These are phyloP conservation scores for Scenedesmus sp. DNA, from an alignment of 163 green algal species.

Conservation along the genomic window DNA sequence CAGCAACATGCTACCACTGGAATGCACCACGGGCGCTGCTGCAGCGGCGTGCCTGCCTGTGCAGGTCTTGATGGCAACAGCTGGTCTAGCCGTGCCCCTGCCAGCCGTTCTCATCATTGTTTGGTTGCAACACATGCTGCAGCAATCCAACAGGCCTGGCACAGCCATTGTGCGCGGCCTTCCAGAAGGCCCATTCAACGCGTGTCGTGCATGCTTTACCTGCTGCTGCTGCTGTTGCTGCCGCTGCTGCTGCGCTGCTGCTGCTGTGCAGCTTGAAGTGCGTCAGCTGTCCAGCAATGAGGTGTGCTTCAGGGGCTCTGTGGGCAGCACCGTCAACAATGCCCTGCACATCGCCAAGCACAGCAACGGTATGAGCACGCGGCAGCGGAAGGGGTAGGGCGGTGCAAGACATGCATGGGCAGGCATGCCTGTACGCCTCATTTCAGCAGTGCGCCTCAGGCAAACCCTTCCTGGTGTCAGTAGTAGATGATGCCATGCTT, in stretches of 20 bases:
- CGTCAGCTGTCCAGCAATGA: conserved; percentile 43
- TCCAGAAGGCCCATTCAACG: not conserved
- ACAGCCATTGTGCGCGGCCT: not conserved
- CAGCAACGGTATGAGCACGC: conserved; percentile 55
- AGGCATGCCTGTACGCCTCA: not conserved
- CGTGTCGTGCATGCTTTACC: not conserved
- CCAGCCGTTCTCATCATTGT: not conserved
- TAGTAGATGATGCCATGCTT: no score
- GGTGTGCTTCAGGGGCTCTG: conserved; percentile 45
- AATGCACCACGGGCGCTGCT: no score
- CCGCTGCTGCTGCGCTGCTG: not conserved
- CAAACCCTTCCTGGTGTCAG: no score
- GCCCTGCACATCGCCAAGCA: conserved; percentile 78
- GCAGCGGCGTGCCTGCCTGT: not conserved
- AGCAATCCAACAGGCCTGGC: no score
- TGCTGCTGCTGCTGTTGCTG: not conserved
- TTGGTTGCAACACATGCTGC: no score
- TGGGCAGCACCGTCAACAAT: conserved; percentile 80
- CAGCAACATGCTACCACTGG: no score
- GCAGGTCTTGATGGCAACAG: not conserved
- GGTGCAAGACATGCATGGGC: not conserved
- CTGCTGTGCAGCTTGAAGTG: conserved; percentile 61
- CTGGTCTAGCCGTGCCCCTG: no score
- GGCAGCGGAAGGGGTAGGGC: not conserved
- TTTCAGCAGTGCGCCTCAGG: not conserved